Percentiles rank a stretch among this genome's conserved stretches.
These are phyloP conservation scores for Sarcocystis neurona DNA, from an alignment of 169 alveolate genomes.

Conservation along the genomic window DNA sequence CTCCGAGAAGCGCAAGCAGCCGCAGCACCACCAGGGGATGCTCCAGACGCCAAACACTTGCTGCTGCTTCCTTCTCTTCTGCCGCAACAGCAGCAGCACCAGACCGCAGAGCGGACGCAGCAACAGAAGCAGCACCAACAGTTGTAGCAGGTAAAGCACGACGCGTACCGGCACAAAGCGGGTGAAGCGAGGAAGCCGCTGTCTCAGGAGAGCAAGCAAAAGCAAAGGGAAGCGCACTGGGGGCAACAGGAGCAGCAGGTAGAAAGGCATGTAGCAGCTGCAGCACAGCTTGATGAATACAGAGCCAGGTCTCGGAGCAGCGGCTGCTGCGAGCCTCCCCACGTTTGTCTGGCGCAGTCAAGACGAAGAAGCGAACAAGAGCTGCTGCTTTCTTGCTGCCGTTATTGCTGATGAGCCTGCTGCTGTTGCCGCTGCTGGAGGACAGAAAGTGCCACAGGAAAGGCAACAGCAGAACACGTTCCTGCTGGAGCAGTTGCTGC, in stretches of 20 bases:
- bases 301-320: not conserved
- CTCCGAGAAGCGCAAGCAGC: not conserved
- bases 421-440: too few species aligned
- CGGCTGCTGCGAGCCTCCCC: not conserved
- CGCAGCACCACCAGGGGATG: conserved; percentile 16
- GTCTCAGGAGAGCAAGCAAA: not conserved
- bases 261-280: not conserved
- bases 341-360: not conserved
- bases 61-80: too few species aligned
- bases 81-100: too few species aligned
- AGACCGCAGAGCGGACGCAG: not conserved
- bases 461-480: not conserved
- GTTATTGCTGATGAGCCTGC: too few species aligned
- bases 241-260: too few species aligned
- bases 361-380: conserved; percentile 14
- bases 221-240: not conserved
- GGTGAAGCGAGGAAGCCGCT: not conserved
- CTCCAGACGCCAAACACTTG: conserved; percentile 17
- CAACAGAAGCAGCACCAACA: not conserved
- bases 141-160: not conserved
- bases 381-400: not conserved
- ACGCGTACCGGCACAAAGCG: not conserved
- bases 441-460: not conserved
- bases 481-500: not conserved
- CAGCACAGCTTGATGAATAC: not conserved